Base-by-base conservation (phyloP, 2,329 filamentous ascomycete species). In the Calonectria crousiana region DNA sequence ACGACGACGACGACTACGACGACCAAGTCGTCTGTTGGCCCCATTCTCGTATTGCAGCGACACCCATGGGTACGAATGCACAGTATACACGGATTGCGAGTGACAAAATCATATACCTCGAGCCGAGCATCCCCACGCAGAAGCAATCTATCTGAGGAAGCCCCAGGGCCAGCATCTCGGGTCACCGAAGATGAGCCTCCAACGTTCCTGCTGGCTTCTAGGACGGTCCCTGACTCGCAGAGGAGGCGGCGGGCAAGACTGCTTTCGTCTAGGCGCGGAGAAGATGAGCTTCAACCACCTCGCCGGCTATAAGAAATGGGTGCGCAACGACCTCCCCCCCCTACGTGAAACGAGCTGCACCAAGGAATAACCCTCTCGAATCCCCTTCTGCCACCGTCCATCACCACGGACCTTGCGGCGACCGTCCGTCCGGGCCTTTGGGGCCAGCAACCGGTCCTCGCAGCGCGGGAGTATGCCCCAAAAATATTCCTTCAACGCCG, bases 251-350 rank as follows among this genome's bases (percentile, higher is more conserved):
- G 32, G 34, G 8, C n/a, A 64, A 32, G 36, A 14, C 6, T 34
- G 28, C 38, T 64, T 47, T 64, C 60, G 26, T 64, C 60, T 64
- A 38, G 60, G 60, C 36, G 47, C 36, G 38, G 60, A 64, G 36
- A 28, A 44, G 60, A 64, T 32, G 60, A 47, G 60, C 60, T 64
- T 64, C 26, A 28, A 30, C 60, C 26, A 64, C 13, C 34, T 23
- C 6, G 34, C 32, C n/a, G 53, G 53, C 14, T 6, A n/a, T 36
- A n/a, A 64, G 26, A 26, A 10, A 36, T 6, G 38, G 60, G 20
- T 26, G 60, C 41, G 60, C 60, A 64, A 64, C 38, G 41, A 64
- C 60, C 38, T 64, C 38, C 60, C 36, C 34, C 38, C 38, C 36
- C 34, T 47, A 30, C 16, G 38, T 64, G 60, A 64, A 64, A 64